Conservation (phyloP, 805 yeast species). For the Candida saitoana region DNA sequence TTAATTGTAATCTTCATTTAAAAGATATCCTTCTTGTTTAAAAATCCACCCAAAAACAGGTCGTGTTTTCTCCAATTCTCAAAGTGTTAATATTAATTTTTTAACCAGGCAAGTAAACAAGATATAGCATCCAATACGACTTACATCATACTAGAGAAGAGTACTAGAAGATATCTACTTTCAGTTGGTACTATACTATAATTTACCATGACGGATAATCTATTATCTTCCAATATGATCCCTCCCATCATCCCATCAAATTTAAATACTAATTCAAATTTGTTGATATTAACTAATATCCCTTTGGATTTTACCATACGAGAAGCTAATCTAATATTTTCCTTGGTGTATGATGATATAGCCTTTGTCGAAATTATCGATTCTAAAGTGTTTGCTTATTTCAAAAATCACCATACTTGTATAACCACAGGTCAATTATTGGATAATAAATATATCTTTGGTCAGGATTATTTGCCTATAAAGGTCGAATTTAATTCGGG, state of each 20-base stretch:
- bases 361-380: slow-evolving; percentile 45
- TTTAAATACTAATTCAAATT: slow-evolving; percentile 3
- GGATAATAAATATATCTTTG: slow-evolving; percentile 39
- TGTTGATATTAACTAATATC: slow-evolving; percentile 43
- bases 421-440: slow-evolving; percentile 36
- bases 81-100: too few species aligned
- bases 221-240: background rate
- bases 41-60: too few species aligned
- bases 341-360: slow-evolving; percentile 62
- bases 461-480: slow-evolving; percentile 31
- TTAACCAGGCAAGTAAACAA: too few species aligned
- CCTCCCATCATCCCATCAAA: slow-evolving; percentile 1
- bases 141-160: too few species aligned
- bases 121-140: too few species aligned
- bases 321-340: slow-evolving; percentile 64
- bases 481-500: slow-evolving; percentile 32
- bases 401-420: slow-evolving; percentile 36
- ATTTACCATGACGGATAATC: background rate
- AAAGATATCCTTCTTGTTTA: too few species aligned
- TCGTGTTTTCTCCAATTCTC: too few species aligned
- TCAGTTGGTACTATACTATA: too few species aligned
- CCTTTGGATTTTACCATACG: slow-evolving; percentile 63
- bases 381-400: slow-evolving; percentile 28
- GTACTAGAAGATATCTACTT: too few species aligned
- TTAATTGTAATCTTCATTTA: too few species aligned